These are phyloP conservation scores for Rosa persica DNA, from an alignment of 306 rosid species.

Conservation along the genomic window DNA sequence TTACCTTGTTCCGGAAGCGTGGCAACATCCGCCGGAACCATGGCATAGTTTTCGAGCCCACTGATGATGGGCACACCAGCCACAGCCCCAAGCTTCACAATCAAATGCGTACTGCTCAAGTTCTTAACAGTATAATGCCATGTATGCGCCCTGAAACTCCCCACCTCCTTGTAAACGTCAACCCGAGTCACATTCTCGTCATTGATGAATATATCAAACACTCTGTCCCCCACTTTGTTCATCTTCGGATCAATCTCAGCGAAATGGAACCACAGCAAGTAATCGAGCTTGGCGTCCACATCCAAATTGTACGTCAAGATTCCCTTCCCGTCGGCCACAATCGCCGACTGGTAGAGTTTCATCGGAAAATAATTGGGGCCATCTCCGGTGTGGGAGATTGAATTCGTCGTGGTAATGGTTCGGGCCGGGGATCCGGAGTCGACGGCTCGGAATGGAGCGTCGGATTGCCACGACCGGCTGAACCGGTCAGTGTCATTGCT, in stretches of 20 bases:
- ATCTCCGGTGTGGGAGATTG: slow-evolving; percentile 49
- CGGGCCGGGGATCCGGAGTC: slow-evolving; percentile 11
- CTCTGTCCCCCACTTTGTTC: slow-evolving; percentile 63
- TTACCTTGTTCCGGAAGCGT: slow-evolving; percentile 77
- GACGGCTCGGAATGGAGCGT: slow-evolving; percentile 24
- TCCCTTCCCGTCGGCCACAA: slow-evolving; percentile 34
- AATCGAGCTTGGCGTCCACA: slow-evolving; percentile 91
- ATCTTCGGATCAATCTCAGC: slow-evolving; percentile 73
- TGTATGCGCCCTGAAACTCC: slow-evolving; percentile 65
- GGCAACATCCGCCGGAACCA: slow-evolving; percentile 79
- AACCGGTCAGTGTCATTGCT: slow-evolving; percentile 66
- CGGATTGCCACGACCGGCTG: slow-evolving; percentile 89
- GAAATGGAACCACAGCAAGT: slow-evolving; percentile 84
- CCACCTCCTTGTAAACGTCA: slow-evolving; percentile 71
- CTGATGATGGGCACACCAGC: slow-evolving; percentile 64
- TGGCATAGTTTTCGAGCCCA: slow-evolving; percentile 88
- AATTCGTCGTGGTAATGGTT: slow-evolving; percentile 38
- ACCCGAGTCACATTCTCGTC: slow-evolving; percentile 56
- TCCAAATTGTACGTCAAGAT: slow-evolving; percentile 52
- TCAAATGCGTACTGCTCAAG: slow-evolving; percentile 58
- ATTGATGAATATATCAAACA: slow-evolving; percentile 68
- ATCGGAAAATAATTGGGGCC: slow-evolving; percentile 72
- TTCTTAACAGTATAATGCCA: slow-evolving; percentile 73
- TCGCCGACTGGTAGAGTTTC: slow-evolving; percentile 73
- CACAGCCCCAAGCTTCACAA: slow-evolving; percentile 61